Conservation (phyloP, 2,329 filamentous ascomycete genomes). For the Sporothrix curviconia region DNA sequence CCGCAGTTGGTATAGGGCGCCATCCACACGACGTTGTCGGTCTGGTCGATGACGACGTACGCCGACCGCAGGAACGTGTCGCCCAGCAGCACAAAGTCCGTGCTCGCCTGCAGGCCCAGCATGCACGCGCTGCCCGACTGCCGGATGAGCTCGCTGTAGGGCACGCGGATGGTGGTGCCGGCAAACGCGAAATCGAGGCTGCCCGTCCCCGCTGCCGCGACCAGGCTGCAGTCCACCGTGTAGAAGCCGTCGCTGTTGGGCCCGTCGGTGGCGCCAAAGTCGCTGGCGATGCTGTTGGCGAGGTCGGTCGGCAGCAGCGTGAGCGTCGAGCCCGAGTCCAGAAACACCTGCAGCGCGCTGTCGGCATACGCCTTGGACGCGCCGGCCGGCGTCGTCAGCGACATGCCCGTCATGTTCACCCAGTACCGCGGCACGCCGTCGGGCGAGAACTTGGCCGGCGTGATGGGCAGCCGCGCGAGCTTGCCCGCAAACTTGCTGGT, state of each 20-base stretch:
- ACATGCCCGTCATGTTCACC: constrained; percentile 41
- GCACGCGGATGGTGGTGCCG: constrained; percentile 41
- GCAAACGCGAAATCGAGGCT: constrained; percentile 44
- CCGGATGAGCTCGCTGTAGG: constrained; percentile 44
- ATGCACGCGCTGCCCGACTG: constrained; percentile 35
- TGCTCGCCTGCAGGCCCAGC: constrained; percentile 43
- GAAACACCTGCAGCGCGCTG: constrained; percentile 49
- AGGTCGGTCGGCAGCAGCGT: constrained; percentile 57
- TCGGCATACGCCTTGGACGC: constrained; percentile 30
- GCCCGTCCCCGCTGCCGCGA: constrained; percentile 30
- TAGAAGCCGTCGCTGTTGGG: constrained; percentile 40
- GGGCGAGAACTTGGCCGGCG: constrained; percentile 47
- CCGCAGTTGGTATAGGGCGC: constrained; percentile 47
- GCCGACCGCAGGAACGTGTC: constrained; percentile 52
- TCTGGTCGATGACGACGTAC: constrained; percentile 49
- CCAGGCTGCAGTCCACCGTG: constrained; percentile 39
- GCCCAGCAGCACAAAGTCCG: constrained; percentile 47
- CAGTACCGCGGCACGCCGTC: constrained; percentile 49
- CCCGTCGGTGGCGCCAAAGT: constrained; percentile 38
- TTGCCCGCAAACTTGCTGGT: constrained; percentile 55
- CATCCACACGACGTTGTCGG: constrained; percentile 41
- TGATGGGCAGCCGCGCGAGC: constrained; percentile 55
- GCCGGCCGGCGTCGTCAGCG: constrained; percentile 33
- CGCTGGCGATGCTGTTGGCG: constrained; percentile 41
- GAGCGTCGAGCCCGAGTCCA: constrained; percentile 65